A percentile compares a stretch with the other conserved stretches of the same genome.
Evolutionary conservation across 345 rosid species (phyloP).

Genomic region (Murraya koenigii): DNA sequence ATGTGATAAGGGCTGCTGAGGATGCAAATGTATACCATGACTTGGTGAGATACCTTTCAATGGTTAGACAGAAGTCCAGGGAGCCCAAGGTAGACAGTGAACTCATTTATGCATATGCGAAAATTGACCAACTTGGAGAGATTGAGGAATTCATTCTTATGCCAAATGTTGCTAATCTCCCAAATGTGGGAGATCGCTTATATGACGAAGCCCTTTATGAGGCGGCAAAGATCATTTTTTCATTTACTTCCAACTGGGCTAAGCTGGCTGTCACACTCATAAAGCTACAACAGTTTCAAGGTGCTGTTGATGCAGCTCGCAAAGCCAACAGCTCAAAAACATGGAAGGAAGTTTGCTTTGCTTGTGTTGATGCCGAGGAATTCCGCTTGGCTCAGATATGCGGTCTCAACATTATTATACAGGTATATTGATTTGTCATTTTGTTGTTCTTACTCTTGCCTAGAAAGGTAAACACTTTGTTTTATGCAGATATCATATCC

Average conservation of each 20-base stretch:
- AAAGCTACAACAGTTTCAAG: conserved; percentile 90
- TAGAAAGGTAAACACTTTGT: too few relatives aligned
- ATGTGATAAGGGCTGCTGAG: conserved; percentile 70
- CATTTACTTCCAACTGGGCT: conserved; percentile 98
- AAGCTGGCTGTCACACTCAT: conserved; percentile 93
- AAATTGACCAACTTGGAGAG: conserved; percentile 79
- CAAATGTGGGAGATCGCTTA: conserved; percentile 89
- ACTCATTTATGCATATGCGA: conserved; percentile 94
- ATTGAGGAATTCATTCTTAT: conserved; percentile 94
- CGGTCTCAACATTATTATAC: conserved; percentile 88
- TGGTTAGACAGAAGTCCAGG: conserved; percentile 95
- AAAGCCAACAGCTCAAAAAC: conserved; percentile 99
- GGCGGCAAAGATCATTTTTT: conserved; percentile 93
- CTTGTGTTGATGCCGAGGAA: conserved; percentile 97
- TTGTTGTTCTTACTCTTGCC: too few relatives aligned
- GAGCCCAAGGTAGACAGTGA: conserved; percentile 95
- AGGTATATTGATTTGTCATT: conserved; percentile 39
- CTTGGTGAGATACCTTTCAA: conserved; percentile 86
- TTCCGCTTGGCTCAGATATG: conserved; percentile 95
- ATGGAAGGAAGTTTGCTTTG: conserved; percentile 99
- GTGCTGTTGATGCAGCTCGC: conserved; percentile 98
- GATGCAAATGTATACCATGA: conserved; percentile 83
- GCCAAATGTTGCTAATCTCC: conserved; percentile 98
- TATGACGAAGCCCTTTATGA: conserved; percentile 82
- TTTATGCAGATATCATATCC: too few relatives aligned